phyloP scores from a whole-genome alignment of 108 stramenopile genomes.

The Cyclotella sp. region DNA sequence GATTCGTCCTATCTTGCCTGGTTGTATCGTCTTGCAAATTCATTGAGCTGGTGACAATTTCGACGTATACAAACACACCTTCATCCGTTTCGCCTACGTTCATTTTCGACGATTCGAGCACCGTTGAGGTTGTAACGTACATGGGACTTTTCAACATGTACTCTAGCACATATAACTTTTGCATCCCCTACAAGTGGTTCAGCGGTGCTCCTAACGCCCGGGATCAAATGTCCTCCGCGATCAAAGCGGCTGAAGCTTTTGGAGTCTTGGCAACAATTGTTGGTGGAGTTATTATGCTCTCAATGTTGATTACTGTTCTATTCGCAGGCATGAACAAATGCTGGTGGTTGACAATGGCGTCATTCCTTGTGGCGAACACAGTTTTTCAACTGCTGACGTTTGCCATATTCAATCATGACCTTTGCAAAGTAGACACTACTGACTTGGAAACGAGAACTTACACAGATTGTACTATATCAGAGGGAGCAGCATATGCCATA shows the following conservation, averaged over 20 bases:
- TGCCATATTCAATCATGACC: neutral
- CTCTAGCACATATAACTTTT: neutral
- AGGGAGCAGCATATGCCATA: constrained; percentile 2
- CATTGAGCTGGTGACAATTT: neutral
- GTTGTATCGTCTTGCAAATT: neutral
- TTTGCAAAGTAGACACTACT: neutral
- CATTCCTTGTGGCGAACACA: neutral
- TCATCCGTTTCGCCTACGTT: neutral
- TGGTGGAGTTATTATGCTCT: constrained; percentile 1
- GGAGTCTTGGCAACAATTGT: neutral
- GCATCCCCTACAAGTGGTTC: neutral
- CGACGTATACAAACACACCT: neutral
- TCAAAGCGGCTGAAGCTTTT: neutral
- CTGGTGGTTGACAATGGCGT: constrained; percentile 1
- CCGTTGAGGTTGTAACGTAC: too few species aligned
- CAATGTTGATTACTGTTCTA: neutral
- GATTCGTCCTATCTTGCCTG: neutral
- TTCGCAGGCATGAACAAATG: constrained; percentile 2
- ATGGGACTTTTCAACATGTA: constrained; percentile 1
- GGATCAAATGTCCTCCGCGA: constrained; percentile 5
- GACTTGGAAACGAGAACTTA: neutral
- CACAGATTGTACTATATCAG: neutral
- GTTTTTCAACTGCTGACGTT: neutral
- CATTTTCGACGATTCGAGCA: too few species aligned
- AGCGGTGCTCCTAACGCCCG: neutral